phyloP scores from a whole-genome alignment of 768 basidiomycete species.

The Xanthoconium purpureum region DNA sequence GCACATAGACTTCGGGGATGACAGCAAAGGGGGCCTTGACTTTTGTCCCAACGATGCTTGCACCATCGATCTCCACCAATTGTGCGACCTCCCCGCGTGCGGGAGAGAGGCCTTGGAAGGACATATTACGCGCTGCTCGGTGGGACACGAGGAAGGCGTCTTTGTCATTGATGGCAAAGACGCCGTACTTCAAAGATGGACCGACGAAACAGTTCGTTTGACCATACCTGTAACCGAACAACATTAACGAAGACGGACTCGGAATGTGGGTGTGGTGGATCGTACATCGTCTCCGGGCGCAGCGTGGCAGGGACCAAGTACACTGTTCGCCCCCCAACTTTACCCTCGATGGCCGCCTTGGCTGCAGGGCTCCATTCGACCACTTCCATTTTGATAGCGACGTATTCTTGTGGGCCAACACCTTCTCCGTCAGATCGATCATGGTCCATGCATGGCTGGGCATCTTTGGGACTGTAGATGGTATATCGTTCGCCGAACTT shows the following conservation, averaged over 20 bases:
- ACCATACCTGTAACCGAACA: conserved; percentile 66
- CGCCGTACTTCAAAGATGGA: conserved; percentile 83
- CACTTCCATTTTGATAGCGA: conserved; percentile 92
- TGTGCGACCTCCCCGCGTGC: conserved; percentile 70
- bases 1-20: conserved; percentile 84
- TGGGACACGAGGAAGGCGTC: conserved; percentile 88
- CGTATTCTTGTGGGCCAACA: conserved; percentile 93
- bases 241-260: background rate
- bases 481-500: conserved; percentile 99
- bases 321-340: conserved; percentile 76
- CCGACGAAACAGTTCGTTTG: conserved; percentile 99
- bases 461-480: conserved; percentile 97
- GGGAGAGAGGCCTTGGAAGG: conserved; percentile 84
- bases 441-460: conserved; percentile 99
- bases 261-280: conserved; percentile 3
- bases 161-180: conserved; percentile 83
- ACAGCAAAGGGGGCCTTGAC: conserved; percentile 84
- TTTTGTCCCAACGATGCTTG: conserved; percentile 80
- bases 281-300: conserved; percentile 94
- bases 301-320: conserved; percentile 95
- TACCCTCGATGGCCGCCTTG: conserved; percentile 57
- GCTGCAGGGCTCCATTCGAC: conserved; percentile 76
- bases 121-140: conserved; percentile 95
- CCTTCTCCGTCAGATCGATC: conserved; percentile 95
- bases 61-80: conserved; percentile 74